phyloP scores from a whole-genome alignment of 129 eudicot species.

The Centella asiatica region DNA sequence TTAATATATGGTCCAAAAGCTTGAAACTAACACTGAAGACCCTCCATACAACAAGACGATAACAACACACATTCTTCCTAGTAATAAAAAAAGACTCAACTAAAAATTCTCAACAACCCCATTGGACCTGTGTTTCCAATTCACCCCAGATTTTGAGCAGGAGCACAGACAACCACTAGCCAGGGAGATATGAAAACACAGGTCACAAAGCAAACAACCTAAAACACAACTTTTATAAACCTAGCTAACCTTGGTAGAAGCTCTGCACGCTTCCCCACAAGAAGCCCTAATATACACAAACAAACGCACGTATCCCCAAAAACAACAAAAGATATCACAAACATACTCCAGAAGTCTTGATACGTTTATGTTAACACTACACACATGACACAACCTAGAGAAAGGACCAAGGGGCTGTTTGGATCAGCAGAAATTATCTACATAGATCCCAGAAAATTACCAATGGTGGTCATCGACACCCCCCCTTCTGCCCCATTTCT shows the following conservation, averaged over 20 bases:
- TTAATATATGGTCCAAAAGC: too few species aligned
- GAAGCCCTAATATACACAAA: too few species aligned
- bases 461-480: background rate
- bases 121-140: slow-evolving; percentile 24
- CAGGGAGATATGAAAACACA: slow-evolving; percentile 32
- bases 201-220: slow-evolving; percentile 8
- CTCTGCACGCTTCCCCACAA: too few species aligned
- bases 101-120: too few species aligned
- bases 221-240: background rate
- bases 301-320: too few species aligned
- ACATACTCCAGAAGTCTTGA: background rate
- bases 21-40: too few species aligned
- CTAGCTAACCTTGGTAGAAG: background rate
- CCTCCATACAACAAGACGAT: background rate
- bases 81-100: too few species aligned
- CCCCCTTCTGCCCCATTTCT: background rate
- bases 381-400: background rate
- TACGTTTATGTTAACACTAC: background rate
- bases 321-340: background rate
- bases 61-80: background rate
- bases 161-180: background rate
- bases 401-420: background rate
- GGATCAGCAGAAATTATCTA: background rate
- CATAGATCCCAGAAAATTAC: background rate
- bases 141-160: slow-evolving; percentile 26